Evolutionary conservation across 345 rosid genomes (phyloP), one percentile per base, ranked within the genome.

Genomic region (Bruguiera gymnorhiza): DNA sequence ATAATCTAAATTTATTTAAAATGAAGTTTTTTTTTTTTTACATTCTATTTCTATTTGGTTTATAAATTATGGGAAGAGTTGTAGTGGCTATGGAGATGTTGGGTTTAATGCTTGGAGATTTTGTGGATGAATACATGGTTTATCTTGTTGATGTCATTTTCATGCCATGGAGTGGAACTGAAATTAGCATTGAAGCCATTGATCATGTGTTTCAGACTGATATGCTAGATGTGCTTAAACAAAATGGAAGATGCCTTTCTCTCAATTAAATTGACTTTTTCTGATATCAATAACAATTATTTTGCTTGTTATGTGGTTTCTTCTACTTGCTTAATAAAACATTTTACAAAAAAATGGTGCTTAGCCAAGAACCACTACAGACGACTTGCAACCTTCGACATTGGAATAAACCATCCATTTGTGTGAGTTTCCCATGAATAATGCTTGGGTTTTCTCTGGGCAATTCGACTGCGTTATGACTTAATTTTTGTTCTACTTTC

Each of bases 31-130:
- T 53, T 20, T 54, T n/a, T 5, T 29, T 11, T 18, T 53, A 13
- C 8, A 32, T 32, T 32, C 36, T 32, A 7, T 32, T 32, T 6
- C 36, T 32, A 32, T 46, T 32, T 62, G 23, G 48, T 36, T 0
- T 37, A 31, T 60, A 55, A 69, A 69, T 66, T 50, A 59, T 69
- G 86, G 97, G 97, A 59, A 90, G 99, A 80, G 99, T 96, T 84
- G 98, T 97, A 60, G 98, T 92, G 37, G 97, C 98, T 57, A 92
- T 96, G 99, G 98, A 92, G 70, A 98, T 90, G 1, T 92, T 96
- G 99, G 97, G 99, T 24, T 66, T 96, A 92, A 96, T 96, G 99
- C 84, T 92, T 31, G 98, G 99, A 60, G 99, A 96, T 74, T 96
- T 96, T 59, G 99, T 90, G 70, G 98, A 90, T 29, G 98, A 96